These are phyloP conservation scores for Phytophthora niederhauseri DNA, from an alignment of 352 stramenopile species.

Conservation along the genomic window DNA sequence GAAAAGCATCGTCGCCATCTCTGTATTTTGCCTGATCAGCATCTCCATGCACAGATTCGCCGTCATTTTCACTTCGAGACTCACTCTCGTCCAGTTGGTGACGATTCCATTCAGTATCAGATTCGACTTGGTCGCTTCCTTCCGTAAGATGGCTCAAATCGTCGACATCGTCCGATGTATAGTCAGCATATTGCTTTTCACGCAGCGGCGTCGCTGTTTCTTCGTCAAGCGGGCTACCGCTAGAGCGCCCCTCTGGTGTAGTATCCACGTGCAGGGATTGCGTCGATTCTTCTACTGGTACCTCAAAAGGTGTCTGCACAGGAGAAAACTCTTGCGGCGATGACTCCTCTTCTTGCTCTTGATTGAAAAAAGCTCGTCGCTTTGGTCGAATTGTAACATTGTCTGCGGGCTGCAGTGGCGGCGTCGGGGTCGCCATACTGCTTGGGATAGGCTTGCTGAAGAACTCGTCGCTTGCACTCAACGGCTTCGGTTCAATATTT, in stretches of 20 bases:
- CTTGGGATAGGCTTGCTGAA: constrained; percentile 48
- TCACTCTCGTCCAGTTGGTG: constrained; percentile 8
- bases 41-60: neutral
- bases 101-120: constrained; percentile 8
- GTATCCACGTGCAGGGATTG: constrained; percentile 4
- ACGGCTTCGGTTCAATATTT: constrained; percentile 21
- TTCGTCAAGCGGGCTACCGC: neutral
- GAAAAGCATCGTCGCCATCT: neutral
- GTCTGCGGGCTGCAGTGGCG: constrained; percentile 32
- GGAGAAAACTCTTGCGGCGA: neutral
- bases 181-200: constrained; percentile 9
- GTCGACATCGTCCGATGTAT: constrained; percentile 16
- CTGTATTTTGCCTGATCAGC: constrained; percentile 7
- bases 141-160: constrained; percentile 14
- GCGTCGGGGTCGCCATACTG: constrained; percentile 23
- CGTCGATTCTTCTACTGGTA: neutral
- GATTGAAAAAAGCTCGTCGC: constrained; percentile 11
- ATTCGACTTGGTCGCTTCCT: constrained; percentile 18
- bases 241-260: neutral
- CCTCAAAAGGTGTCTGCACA: constrained; percentile 1
- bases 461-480: constrained; percentile 38
- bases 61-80: neutral
- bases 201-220: neutral
- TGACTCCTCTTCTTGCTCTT: constrained; percentile 24
- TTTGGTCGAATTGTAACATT: constrained; percentile 44